Evolutionary conservation across 176 grass and related monocot species (phyloP), one percentile per base, ranked within the genome.

Genomic region (Coix lacrymajobi): DNA sequence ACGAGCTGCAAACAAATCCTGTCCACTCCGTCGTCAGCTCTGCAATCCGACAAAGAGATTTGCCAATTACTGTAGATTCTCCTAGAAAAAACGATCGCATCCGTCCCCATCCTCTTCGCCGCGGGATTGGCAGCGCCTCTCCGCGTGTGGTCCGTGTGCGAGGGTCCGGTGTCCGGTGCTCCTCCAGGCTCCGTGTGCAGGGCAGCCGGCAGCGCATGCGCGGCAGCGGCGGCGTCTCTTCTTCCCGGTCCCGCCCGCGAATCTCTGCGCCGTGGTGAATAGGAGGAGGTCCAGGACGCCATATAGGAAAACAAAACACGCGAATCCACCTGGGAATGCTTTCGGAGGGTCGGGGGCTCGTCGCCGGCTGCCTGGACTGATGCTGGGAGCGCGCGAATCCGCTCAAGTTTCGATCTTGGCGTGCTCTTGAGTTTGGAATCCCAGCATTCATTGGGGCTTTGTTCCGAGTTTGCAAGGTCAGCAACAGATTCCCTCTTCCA

Each of bases 141-240:
- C 77, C 25, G 32, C 83, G 72, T 77, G 85, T 48, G 83, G 72
- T 51, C 52, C 65, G 76, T 13, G 34, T 44, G 65, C 43, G 44
- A 12, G 77, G 17, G 3, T 56, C 20, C 20, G 52, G 49, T 48
- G 28, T 73, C 24, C 39, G 10, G 33, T 11, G 17, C 19, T 64
- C 8, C 7, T 79, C 57, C 40, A n/a, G n/a, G n/a, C 22, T 25
- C 54, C 22, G 17, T 24, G 52, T 54, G 51, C 67, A 13, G 10
- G n/a, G 30, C 58, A 29, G 11, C 1, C 40, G 40, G 17, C 51
- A 22, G 8, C 16, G 46, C 36, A 37, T 37, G 36, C 62, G 16
- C 40, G 40, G 17, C 51, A 22, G 8, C 16, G 46, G 16, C 57
- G 45, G 43, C 33, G 40, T 44, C 73, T 71, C 63, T 66, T 58